Base-by-base conservation (phyloP, 768 basidiomycete genomes). In the Saitozyma sp. region DNA sequence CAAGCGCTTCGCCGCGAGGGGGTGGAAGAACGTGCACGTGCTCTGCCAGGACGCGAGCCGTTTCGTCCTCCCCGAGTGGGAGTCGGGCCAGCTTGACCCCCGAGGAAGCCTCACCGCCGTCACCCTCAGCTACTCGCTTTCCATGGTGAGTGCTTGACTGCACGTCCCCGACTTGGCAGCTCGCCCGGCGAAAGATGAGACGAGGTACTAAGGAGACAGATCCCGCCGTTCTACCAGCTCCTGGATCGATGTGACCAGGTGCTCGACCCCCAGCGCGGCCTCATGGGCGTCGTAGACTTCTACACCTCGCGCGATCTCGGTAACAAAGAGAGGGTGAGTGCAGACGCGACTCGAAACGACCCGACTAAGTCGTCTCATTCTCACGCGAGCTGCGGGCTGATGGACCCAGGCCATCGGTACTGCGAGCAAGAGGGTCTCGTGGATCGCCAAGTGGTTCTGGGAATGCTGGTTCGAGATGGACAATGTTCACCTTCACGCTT, bases 381-480 rank as follows among this genome's bases (percentile, higher is more conserved):
- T 42, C 29, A 9, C 14, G 19, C 11, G n/a, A 51, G 11, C 39
- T 50, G 46, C 17, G n/a, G 29, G 57, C 53, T 61, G 17, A 62
- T 6, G 11, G 9, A 16, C 85, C 83, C 13, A 84, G 74, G 85
- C 86, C 0, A 87, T 89, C 43, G 87, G 87, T 0, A 86, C 86
- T 0, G 81, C 82, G 20, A 85, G 84, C 63, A 86, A 86, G 82
- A 84, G 76, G 83, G 86, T 77, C 81, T 84, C 70, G 0, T 89
- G 86, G 86, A 80, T 86, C 53, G 83, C 84, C n/a, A 82, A 88
- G 4, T 86, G 86, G 85, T 90, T 90, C 81, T 89, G 88, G 88
- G 86, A 87, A 67, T 86, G 87, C 49, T 89, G 81, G 81, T 83
- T 82, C 69, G 79, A 78, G 51, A 66, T 81, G 13, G 82, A 83